Conservation (phyloP, 148 eudicot genomes). For the Nepenthes gracilis region DNA sequence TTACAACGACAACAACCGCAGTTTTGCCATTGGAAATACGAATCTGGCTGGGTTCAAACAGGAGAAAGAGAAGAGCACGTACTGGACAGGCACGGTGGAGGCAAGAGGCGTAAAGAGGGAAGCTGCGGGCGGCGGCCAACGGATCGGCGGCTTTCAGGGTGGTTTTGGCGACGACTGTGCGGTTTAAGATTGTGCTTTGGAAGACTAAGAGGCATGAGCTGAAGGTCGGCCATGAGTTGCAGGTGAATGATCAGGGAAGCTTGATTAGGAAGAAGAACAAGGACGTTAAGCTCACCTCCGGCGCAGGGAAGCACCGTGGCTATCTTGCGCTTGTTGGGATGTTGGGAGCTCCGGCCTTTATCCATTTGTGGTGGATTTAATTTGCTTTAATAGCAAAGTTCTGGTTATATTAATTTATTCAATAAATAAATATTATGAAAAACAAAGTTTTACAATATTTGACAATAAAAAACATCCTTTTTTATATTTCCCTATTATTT, state of each 20-base stretch:
- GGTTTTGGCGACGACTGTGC: conserved; percentile 38
- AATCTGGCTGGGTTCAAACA: conserved; percentile 35
- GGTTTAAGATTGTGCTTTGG: conserved; percentile 45
- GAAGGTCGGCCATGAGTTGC: conserved; percentile 29
- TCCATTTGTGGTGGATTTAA: not conserved
- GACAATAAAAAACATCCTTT: too few species aligned
- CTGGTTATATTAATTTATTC: too few species aligned
- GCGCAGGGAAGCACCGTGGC: not conserved
- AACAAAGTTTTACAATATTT: too few species aligned
- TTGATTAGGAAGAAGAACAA: conserved; percentile 27
- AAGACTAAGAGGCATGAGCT: conserved; percentile 39
- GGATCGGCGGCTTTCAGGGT: conserved; percentile 38
- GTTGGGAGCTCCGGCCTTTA: too few species aligned
- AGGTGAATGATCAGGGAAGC: conserved; percentile 26
- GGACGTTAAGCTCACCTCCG: conserved; percentile 41
- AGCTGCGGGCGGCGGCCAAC: conserved; percentile 9
- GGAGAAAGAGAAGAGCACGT: conserved; percentile 43
- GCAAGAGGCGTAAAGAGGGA: conserved; percentile 23
- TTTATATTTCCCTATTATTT: too few species aligned
- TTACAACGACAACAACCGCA: conserved; percentile 14
- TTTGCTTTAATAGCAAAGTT: not conserved
- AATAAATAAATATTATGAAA: too few species aligned
- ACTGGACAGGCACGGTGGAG: conserved; percentile 12
- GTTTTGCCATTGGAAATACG: conserved; percentile 15
- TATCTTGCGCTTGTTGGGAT: too few species aligned